A percentile compares a stretch with the other conserved stretches of the same genome.
These are phyloP conservation scores for Fusarium brachygibbosum DNA, from an alignment of 2,329 filamentous ascomycete genomes.

Conservation along the genomic window DNA sequence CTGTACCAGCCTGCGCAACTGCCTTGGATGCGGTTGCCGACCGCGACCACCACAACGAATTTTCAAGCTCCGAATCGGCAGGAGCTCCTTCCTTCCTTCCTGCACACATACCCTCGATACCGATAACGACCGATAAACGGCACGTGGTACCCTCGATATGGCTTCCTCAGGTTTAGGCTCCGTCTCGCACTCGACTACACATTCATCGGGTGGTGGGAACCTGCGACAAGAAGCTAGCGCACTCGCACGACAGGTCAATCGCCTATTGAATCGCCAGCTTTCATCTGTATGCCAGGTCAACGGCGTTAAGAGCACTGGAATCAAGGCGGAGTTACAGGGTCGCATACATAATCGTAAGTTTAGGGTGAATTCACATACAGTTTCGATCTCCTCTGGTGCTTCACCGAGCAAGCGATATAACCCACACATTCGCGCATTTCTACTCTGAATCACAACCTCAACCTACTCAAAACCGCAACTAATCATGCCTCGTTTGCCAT, in stretches of 20 bases:
- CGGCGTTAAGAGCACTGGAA: conserved; percentile 81
- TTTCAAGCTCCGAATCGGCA: conserved; percentile 27
- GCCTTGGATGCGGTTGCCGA: conserved; percentile 49
- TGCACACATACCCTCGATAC: background rate
- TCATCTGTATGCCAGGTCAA: conserved; percentile 82
- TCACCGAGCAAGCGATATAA: background rate
- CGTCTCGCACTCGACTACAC: conserved; percentile 34
- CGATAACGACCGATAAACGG: conserved; percentile 19
- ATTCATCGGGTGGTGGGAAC: conserved; percentile 47
- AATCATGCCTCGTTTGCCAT: conserved; percentile 22
- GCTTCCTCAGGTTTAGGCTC: conserved; percentile 46
- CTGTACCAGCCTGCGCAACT: conserved; percentile 41
- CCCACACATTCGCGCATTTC: background rate
- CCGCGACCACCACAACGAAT: conserved; percentile 36
- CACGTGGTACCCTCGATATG: conserved; percentile 42
- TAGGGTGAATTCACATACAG: background rate
- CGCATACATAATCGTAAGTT: conserved; percentile 83
- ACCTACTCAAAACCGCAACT: conserved; percentile 5
- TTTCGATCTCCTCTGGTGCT: conserved; percentile 1
- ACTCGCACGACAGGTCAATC: conserved; percentile 61
- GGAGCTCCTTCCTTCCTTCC: conserved; percentile 30
- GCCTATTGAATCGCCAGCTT: conserved; percentile 73
- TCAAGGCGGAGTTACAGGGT: conserved; percentile 85
- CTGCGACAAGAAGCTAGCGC: conserved; percentile 59
- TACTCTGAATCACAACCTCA: background rate